These are phyloP conservation scores for Hypericum perforatum DNA, from an alignment of 345 rosid genomes.

Conservation along the genomic window DNA sequence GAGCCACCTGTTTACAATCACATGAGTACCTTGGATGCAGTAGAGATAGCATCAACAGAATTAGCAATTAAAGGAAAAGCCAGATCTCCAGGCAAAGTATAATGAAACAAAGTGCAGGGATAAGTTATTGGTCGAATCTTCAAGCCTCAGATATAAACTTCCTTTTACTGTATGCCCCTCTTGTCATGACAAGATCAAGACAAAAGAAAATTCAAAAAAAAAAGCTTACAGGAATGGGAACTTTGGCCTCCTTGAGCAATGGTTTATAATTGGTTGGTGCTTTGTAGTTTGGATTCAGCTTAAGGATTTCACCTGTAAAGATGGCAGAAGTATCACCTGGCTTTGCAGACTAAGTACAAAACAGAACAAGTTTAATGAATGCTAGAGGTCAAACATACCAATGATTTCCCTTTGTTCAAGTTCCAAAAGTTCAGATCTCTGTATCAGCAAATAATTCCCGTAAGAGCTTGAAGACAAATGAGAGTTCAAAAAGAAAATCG, in stretches of 20 bases:
- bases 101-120: no score
- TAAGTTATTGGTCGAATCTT: no score
- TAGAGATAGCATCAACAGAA: no score
- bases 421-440: conserved; percentile 51
- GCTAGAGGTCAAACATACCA: conserved; percentile 33
- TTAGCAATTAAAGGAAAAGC: no score
- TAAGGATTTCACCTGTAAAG: conserved; percentile 68
- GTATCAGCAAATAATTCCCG: conserved; percentile 21
- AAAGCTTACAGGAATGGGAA: conserved; percentile 69
- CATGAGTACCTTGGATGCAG: not conserved
- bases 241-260: conserved; percentile 60
- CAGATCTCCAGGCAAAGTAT: no score
- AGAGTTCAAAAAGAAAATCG: not conserved
- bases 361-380: not conserved
- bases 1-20: not conserved
- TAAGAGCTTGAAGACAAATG: conserved; percentile 8
- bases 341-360: conserved; percentile 3
- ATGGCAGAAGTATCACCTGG: conserved; percentile 12
- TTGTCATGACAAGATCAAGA: not conserved
- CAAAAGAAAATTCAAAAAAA: conserved; percentile 1
- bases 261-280: conserved; percentile 78
- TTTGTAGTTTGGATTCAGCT: conserved; percentile 75
- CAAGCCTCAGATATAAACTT: no score
- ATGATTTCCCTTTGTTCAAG: conserved; percentile 69
- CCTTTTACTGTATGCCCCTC: not conserved